A percentile compares a stretch with the other conserved stretches of the same genome.
These are phyloP conservation scores for Rhodomyrtus psidioides DNA, from an alignment of 441 rosid genomes.

Conservation along the genomic window DNA sequence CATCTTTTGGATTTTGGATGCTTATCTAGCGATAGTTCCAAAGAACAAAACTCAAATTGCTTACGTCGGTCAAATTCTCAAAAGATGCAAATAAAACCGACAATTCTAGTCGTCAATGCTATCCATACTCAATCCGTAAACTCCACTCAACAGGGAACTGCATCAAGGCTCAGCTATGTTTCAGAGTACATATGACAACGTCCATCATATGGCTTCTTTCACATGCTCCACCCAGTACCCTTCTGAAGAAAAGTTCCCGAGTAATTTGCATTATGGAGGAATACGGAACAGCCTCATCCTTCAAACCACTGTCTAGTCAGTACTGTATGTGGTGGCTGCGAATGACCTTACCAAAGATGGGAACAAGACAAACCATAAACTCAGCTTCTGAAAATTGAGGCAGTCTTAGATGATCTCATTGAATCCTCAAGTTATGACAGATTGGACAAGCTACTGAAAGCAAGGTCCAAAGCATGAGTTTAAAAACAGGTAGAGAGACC, in stretches of 20 bases:
- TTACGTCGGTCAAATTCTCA: not conserved
- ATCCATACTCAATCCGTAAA: not conserved
- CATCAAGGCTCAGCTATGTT: not conserved
- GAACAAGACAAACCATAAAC: not conserved
- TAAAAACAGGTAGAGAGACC: not conserved
- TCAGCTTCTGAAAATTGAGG: not conserved
- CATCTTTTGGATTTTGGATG: not conserved
- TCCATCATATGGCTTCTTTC: not conserved
- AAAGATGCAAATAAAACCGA: not conserved
- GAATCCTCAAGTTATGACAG: not conserved
- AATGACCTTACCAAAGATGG: not conserved
- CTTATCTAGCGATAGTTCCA: not conserved
- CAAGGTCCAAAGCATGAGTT: not conserved
- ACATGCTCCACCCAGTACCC: not conserved
- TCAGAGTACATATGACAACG: not conserved
- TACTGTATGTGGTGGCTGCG: not conserved
- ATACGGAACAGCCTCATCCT: not conserved
- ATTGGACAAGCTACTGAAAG: not conserved
- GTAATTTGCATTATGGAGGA: not conserved
- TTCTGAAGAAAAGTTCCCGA: not conserved
- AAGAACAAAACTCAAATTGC: not conserved
- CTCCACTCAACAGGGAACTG: not conserved
- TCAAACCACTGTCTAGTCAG: not conserved
- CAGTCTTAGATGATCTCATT: not conserved
- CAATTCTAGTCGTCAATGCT: not conserved